Base-by-base conservation (phyloP, 2,329 filamentous ascomycete species). In the Cladorrhinum sp. region DNA sequence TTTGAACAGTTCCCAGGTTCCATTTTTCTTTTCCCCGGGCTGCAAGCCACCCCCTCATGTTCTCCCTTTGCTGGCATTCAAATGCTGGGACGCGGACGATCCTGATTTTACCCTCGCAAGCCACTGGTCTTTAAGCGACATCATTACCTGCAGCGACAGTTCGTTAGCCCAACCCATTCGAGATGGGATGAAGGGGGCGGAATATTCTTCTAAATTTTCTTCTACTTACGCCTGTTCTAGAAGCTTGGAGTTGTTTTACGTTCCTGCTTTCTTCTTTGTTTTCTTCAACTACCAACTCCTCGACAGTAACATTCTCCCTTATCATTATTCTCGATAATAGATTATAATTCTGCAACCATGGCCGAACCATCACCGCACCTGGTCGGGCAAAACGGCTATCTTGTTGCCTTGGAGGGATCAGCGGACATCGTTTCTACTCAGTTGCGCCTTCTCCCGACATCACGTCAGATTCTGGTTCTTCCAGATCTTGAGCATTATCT, bases 401-500 rank as follows among this genome's bases (percentile, higher is more conserved):
- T 88, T 57, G 77, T 88, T 57, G 83, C 85, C 63, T 80, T 88
- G 59, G 86, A 88, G 68, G 86, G 86, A 5, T 77, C 82, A 30
- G 67, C 73, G 23, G 80, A 86, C 51, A 74, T 77, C 28, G 76
- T 88, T 28, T 79, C 81, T 23, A 86, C 83, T 2, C 86, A 88
- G 66, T 73, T 88, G 42, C 80, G 80, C 52, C 77, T 88, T 2
- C 78, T 88, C 10, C 86, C 86, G 8, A 78, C 77, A 2, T 87
- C 84, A 1, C 73, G 81, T 0, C 81, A 86, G 60, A 80, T 88
- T 39, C 71, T 87, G 23, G 77, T 86, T 36, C 73, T 88, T 1
- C 84, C 85, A 0, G 72, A 73, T 30, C 64, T 85, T n/a, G 73
- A 80, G 61, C 74, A 76, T 33, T 85, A 84, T 63, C 63, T 82